Evolutionary conservation across 495 filamentous ascomycete genomes (phyloP).

Genomic region (Pseudevernia furfuracea): DNA sequence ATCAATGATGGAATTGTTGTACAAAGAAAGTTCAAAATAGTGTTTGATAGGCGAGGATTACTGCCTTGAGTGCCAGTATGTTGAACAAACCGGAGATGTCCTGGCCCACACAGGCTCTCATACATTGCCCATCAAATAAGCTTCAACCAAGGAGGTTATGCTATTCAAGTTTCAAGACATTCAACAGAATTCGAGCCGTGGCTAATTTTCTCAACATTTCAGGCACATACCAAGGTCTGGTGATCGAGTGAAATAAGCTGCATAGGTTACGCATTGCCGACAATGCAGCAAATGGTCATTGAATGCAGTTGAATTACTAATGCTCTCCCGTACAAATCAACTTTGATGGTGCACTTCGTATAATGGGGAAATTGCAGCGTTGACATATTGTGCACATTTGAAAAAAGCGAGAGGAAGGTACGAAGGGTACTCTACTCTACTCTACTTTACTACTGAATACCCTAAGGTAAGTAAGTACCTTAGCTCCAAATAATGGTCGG

Average conservation of each 20-base stretch:
- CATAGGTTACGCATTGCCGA: not conserved
- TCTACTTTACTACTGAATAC: too few relatives aligned
- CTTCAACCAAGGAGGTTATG: not conserved
- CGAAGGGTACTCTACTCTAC: too few relatives aligned
- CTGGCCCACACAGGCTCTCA: too few relatives aligned
- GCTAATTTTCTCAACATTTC: not conserved
- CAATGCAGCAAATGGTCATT: not conserved
- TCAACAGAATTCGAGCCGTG: not conserved
- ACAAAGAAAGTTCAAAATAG: not conserved
- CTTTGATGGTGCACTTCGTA: not conserved
- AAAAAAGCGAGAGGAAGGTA: too few relatives aligned
- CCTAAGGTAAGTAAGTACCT: too few relatives aligned
- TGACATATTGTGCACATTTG: not conserved
- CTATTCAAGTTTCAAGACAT: not conserved
- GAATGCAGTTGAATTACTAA: not conserved
- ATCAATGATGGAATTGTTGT: not conserved
- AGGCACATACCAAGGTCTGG: not conserved
- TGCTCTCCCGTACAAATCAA: not conserved
- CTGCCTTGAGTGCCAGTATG: not conserved
- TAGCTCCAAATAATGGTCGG: not conserved
- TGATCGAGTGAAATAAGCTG: slow-evolving; percentile 1
- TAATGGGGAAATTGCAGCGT: not conserved
- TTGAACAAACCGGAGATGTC: not conserved
- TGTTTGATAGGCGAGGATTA: not conserved
- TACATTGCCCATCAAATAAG: too few relatives aligned